Conservation (phyloP, 306 rosid genomes). For the Vicia faba region DNA sequence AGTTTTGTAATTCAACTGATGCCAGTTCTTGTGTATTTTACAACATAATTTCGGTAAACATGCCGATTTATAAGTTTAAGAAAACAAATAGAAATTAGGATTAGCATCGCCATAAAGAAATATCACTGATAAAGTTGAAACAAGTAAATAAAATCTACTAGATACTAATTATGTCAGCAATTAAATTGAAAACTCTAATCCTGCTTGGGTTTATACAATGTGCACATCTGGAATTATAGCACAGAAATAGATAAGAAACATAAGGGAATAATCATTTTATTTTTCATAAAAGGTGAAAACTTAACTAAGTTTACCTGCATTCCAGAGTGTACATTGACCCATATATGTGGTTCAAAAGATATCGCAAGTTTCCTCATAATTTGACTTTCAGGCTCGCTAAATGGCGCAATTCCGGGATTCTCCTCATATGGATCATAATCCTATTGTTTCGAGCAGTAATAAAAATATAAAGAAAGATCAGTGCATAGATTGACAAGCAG, state of each 20-base stretch:
- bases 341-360: slow-evolving; percentile 90
- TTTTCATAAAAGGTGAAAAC: slow-evolving; percentile 15
- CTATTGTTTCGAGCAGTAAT: slow-evolving; percentile 46
- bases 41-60: slow-evolving; percentile 16
- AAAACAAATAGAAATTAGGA: neutral
- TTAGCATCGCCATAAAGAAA: neutral
- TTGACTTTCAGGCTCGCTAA: slow-evolving; percentile 98
- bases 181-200: slow-evolving; percentile 21
- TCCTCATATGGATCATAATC: slow-evolving; percentile 98
- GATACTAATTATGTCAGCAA: slow-evolving; percentile 19
- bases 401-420: slow-evolving; percentile 89
- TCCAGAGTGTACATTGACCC: slow-evolving; percentile 98
- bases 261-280: slow-evolving; percentile 17
- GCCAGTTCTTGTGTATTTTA: slow-evolving; percentile 14
- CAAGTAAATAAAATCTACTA: slow-evolving; percentile 10
- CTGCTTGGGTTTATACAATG: slow-evolving; percentile 24
- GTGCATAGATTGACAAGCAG: slow-evolving; percentile 19
- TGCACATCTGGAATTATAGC: slow-evolving; percentile 24
- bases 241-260: slow-evolving; percentile 25
- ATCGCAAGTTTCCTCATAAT: slow-evolving; percentile 86
- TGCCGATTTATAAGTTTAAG: neutral
- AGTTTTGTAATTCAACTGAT: neutral
- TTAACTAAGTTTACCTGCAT: slow-evolving; percentile 70
- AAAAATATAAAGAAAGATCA: slow-evolving; percentile 27
- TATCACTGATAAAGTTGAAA: neutral